phyloP scores from a whole-genome alignment of 495 filamentous ascomycete species.

The Penicillium paxilli region DNA sequence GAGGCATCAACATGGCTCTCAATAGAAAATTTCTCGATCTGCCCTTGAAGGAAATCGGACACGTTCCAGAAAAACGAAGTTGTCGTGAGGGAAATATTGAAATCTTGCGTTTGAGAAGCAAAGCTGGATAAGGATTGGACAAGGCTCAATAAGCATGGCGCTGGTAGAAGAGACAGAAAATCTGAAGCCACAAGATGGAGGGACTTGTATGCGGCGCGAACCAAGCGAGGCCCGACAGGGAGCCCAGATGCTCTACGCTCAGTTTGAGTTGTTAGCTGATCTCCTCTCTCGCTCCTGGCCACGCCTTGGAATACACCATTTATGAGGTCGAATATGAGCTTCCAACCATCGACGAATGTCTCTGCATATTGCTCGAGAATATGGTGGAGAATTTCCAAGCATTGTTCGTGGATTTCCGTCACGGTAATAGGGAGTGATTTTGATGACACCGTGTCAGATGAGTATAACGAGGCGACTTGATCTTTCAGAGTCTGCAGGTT shows the following conservation, averaged over 20 bases:
- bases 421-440: constrained; percentile 53
- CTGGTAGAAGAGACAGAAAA: constrained; percentile 78
- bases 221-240: constrained; percentile 69
- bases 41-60: constrained; percentile 74
- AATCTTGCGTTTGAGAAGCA: constrained; percentile 80
- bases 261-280: constrained; percentile 12
- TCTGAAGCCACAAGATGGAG: constrained; percentile 93
- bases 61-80: constrained; percentile 95
- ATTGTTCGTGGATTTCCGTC: constrained; percentile 77
- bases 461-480: constrained; percentile 55
- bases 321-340: constrained; percentile 80
- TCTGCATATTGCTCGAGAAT: constrained; percentile 91
- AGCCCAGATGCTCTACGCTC: constrained; percentile 28
- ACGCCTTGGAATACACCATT: constrained; percentile 71
- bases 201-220: constrained; percentile 82
- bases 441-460: constrained; percentile 19
- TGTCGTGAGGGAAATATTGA: constrained; percentile 93
- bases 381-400: constrained; percentile 76
- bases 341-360: constrained; percentile 77
- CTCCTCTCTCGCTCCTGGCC: constrained; percentile 17
- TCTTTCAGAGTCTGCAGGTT: constrained; percentile 66
- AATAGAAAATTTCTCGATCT: constrained; percentile 46
- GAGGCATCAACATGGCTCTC: constrained; percentile 40
- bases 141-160: constrained; percentile 74
- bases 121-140: constrained; percentile 89